Percentiles rank a stretch among this genome's conserved stretches.
phyloP scores from a whole-genome alignment of 1,284 basidiomycete genomes.

The Cystobasidiaceae sp. region DNA sequence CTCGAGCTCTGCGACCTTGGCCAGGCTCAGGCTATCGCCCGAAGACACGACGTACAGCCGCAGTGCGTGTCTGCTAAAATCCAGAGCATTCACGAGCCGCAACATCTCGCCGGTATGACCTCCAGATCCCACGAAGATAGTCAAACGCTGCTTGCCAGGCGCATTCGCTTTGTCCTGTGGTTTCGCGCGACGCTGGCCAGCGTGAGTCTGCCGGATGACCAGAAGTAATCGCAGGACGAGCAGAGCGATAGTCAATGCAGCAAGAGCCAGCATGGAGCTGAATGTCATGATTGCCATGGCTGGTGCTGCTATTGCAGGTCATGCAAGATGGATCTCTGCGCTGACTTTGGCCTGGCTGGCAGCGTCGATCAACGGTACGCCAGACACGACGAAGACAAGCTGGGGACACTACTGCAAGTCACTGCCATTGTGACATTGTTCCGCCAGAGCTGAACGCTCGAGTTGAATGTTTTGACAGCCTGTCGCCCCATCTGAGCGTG shows the following conservation, averaged over 20 bases:
- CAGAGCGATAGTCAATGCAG: background rate
- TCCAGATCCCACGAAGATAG: conserved; percentile 65
- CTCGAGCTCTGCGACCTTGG: conserved; percentile 68
- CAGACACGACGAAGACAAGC: too few species aligned
- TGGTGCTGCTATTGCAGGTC: background rate
- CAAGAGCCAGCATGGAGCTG: background rate
- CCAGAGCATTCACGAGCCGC: conserved; percentile 66
- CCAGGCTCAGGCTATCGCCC: conserved; percentile 71
- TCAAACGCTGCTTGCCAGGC: conserved; percentile 44
- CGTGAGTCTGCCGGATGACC: conserved; percentile 18
- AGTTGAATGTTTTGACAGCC: too few species aligned
- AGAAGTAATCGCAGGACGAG: background rate
- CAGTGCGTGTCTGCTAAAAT: conserved; percentile 67
- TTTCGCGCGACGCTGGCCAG: background rate
- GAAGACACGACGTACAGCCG: conserved; percentile 77
- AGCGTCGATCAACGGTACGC: too few species aligned
- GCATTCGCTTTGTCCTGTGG: background rate
- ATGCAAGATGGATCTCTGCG: background rate
- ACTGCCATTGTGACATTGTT: too few species aligned
- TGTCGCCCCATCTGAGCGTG: too few species aligned
- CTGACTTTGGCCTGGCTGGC: too few species aligned
- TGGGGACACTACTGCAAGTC: too few species aligned
- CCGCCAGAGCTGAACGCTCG: too few species aligned
- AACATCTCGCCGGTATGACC: conserved; percentile 91
- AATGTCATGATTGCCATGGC: background rate